These are phyloP conservation scores for Stevia rebaudiana DNA, from an alignment of 140 eudicot species.

Conservation along the genomic window DNA sequence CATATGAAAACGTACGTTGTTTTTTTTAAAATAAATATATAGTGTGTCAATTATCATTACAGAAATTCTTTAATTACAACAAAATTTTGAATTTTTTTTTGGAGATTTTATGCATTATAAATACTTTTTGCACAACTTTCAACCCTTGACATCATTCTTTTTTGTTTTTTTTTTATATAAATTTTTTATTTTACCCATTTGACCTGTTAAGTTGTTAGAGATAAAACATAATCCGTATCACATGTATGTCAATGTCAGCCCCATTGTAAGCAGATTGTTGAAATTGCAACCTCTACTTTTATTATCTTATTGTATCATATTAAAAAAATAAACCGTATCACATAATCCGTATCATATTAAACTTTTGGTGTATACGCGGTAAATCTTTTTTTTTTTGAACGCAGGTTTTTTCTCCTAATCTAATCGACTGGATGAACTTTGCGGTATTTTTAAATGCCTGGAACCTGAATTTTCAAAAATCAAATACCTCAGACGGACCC, in stretches of 20 bases:
- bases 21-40: background rate
- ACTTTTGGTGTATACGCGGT: too few species aligned
- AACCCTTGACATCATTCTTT: background rate
- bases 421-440: slow-evolving; percentile 81
- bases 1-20: background rate
- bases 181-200: too few species aligned
- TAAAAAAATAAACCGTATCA: too few species aligned
- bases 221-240: background rate
- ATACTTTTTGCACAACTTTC: background rate
- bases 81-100: background rate
- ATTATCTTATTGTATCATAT: too few species aligned
- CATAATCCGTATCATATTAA: too few species aligned
- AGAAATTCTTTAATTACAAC: background rate
- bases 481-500: slow-evolving; percentile 22
- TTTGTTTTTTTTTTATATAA: background rate
- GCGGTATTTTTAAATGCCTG: slow-evolving; percentile 78
- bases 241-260: background rate
- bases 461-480: slow-evolving; percentile 46
- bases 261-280: background rate
- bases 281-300: background rate
- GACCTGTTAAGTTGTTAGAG: background rate
- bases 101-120: background rate
- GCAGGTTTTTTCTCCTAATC: slow-evolving; percentile 47
- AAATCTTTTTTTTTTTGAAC: background rate
- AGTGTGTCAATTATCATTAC: background rate